These are phyloP conservation scores for Diospyros kaki DNA, from an alignment of 148 eudicot species.

Conservation along the genomic window DNA sequence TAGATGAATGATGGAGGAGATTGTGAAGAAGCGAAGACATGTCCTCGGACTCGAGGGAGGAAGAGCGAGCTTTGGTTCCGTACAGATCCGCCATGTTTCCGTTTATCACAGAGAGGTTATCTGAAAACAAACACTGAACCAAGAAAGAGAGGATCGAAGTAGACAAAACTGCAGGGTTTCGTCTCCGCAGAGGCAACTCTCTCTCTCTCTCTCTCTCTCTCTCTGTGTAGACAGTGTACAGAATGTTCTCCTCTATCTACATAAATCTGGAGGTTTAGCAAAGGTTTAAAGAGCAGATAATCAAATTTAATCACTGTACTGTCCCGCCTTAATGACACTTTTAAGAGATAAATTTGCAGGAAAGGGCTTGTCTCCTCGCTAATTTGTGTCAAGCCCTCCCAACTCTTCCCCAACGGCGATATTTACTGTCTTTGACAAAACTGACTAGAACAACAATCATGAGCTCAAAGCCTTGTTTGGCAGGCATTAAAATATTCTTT, in stretches of 20 bases:
- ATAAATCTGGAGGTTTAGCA: neutral
- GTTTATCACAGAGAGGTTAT: neutral
- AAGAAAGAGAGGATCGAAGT: neutral
- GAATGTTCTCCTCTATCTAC: neutral
- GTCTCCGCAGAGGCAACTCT: neutral
- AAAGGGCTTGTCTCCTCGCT: neutral
- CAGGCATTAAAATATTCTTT: too few species aligned
- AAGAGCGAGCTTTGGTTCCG: constrained; percentile 21
- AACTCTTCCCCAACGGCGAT: neutral
- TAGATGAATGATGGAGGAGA: constrained; percentile 48
- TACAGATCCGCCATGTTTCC: constrained; percentile 43
- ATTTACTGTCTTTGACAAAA: neutral
- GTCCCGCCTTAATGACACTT: constrained; percentile 37
- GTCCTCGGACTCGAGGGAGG: constrained; percentile 55
- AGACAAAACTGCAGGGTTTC: neutral
- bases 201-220: constrained; percentile 6
- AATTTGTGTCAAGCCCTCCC: constrained; percentile 1
- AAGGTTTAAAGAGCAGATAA: constrained; percentile 9
- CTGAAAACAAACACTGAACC: neutral
- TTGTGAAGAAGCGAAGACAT: constrained; percentile 56
- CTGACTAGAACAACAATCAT: too few species aligned
- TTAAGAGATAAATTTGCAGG: neutral
- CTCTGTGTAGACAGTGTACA: neutral
- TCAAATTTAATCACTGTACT: constrained; percentile 19
- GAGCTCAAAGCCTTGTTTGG: too few species aligned